phyloP scores from a whole-genome alignment of 1,284 basidiomycete species.

The Ustilago crameri region DNA sequence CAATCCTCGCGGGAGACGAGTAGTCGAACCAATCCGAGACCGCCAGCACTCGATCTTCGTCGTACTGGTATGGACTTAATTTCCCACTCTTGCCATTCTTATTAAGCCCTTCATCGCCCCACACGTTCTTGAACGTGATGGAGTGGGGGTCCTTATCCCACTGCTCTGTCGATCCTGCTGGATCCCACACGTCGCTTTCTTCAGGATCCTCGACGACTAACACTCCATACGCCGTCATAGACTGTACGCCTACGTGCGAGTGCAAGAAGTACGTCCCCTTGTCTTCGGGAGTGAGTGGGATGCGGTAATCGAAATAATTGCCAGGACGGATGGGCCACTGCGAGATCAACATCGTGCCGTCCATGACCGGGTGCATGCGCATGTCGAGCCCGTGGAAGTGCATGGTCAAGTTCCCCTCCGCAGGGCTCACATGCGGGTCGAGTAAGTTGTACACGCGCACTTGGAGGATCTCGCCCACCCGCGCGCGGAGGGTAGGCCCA shows the following conservation, averaged over 20 bases:
- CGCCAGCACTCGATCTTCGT: constrained; percentile 47
- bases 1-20: constrained; percentile 13
- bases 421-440: neutral
- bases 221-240: constrained; percentile 53
- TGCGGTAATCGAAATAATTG: constrained; percentile 50
- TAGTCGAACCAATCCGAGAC: constrained; percentile 51
- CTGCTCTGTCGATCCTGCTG: neutral
- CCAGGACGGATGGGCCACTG: constrained; percentile 56
- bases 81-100: constrained; percentile 1
- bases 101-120: constrained; percentile 9
- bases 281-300: constrained; percentile 30
- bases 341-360: constrained; percentile 52
- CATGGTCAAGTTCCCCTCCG: constrained; percentile 35
- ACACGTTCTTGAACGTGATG: constrained; percentile 5
- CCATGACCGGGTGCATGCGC: constrained; percentile 51
- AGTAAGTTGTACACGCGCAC: constrained; percentile 51
- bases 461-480: constrained; percentile 45
- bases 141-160: neutral
- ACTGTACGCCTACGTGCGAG: constrained; percentile 54
- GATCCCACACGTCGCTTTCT: constrained; percentile 1
- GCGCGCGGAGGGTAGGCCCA: constrained; percentile 53
- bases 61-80: constrained; percentile 24
- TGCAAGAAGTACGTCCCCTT: constrained; percentile 53
- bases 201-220: constrained; percentile 53
- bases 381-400: constrained; percentile 57